phyloP scores from a whole-genome alignment of 345 rosid species.

The Salix dunnii region DNA sequence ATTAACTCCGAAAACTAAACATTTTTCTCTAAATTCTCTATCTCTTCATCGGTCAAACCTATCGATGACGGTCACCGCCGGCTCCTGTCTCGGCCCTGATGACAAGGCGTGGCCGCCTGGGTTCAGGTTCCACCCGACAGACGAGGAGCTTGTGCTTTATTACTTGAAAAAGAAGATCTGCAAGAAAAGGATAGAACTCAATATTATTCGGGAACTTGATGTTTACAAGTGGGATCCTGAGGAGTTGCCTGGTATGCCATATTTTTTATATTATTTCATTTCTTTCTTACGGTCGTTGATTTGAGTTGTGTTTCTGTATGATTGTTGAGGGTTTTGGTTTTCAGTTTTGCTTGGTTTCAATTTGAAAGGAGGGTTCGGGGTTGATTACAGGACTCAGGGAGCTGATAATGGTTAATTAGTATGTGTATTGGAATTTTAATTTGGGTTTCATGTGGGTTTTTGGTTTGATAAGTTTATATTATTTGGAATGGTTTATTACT shows the following conservation, averaged over 20 bases:
- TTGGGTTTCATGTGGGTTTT: not conserved
- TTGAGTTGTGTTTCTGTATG: not conserved
- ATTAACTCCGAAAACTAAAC: not conserved
- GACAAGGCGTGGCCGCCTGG: conserved; percentile 74
- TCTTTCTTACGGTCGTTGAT: conserved; percentile 3
- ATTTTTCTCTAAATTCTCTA: not conserved
- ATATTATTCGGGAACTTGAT: conserved; percentile 67
- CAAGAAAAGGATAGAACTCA: conserved; percentile 42
- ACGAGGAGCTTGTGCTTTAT: conserved; percentile 76
- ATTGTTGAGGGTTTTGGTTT: not conserved
- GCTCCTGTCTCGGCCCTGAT: conserved; percentile 18
- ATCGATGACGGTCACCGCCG: conserved; percentile 32
- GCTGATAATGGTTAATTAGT: not conserved
- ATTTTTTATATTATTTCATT: not conserved
- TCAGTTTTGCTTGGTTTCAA: not conserved
- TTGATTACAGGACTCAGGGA: not conserved
- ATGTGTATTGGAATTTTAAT: not conserved
- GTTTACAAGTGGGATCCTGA: conserved; percentile 94
- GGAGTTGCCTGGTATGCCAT: conserved; percentile 68
- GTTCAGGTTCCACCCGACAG: conserved; percentile 91
- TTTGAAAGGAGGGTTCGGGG: not conserved
- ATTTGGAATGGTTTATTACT: not conserved
- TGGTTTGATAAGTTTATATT: not conserved
- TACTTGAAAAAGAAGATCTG: conserved; percentile 83
- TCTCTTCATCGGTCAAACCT: not conserved